Evolutionary conservation across 1,284 basidiomycete genomes (phyloP), one percentile per base, ranked within the genome.

Genomic region (Porogramme epimiltina): DNA sequence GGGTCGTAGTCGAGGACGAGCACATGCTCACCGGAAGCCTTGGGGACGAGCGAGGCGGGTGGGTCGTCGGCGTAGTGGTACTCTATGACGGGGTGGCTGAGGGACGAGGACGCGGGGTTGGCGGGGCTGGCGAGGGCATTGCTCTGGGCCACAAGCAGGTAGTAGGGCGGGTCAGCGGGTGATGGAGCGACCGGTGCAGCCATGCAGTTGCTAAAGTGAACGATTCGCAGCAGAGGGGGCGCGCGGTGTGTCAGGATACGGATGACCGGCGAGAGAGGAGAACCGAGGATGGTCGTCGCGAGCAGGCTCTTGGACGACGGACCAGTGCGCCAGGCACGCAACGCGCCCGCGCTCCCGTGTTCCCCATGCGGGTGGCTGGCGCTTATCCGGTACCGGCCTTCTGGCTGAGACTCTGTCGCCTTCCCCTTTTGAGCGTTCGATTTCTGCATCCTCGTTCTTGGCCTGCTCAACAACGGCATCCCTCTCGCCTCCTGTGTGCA

Each of bases 1-100:
- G 73, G 76, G 57, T 84, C 79, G 58, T 82, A 84, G 65, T 90
- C 80, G 41, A 92, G 75, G 25, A 92, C 75, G 2, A 92, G 71
- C 23, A 91, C 81, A 61, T 85, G 85, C 65, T 89, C 85, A 38
- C 79, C 75, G 9, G 78, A 72, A 38, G 74, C 73, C 38, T 72
- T 74, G 13, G 87, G 85, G 26, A 89, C 70, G 8, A 91, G 67
- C 10, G 78, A 68, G 20, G 80, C 68, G 1, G 87, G 84, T 0
- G 83, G 76, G 63, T 92, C 89, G 61, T 92, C 89, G 22, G 82
- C 79, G 65, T 89, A 92, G 61, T 88, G 85, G 65, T 91, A 91
- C 61, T 91, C 85, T n/a, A 92, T 82, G 45, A 73, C 68, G 5
- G 87, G 86, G 64, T 92, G 89, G n/a, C 76, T 70, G 52, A 91